Evolutionary conservation across 2,329 filamentous ascomycete genomes (phyloP), one percentile per base, ranked within the genome.

Genomic region (Fusarium floridanum): DNA sequence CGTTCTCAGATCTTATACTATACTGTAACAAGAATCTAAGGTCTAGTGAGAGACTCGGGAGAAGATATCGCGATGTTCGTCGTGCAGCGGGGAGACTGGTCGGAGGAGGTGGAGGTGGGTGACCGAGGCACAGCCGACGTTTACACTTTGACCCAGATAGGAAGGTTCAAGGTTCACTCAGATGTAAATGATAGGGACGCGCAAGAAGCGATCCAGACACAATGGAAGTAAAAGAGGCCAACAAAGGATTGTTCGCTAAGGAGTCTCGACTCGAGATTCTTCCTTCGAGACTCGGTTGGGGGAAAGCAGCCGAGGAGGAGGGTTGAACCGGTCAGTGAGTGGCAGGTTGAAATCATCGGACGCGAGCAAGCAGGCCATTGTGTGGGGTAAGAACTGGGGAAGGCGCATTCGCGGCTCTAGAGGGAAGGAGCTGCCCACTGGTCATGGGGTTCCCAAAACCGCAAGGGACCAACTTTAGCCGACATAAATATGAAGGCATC

Each of bases 361-460:
- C 50, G 59, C 68, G 50, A 48, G 64, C 59, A 72, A 53, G 59
- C 68, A 72, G 48, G 24, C 64, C 71, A 74, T 74, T 68, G 74
- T 76, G 74, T 76, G 74, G 74, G 74, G 74, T 76, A 76, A 71
- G 67, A 76, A 74, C 71, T 68, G 74, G 74, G 72, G 72, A 70
- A 75, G 72, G 59, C 62, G 48, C 62, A 60, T 37, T 61, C 12
- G n/a, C 27, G 56, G 68, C 55, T 64, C 61, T 57, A 29, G 50
- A 34, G 34, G 61, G 50, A 57, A 64, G 61, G 61, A 41, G 61
- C 36, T 57, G 27, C 36, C 32, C 17, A 50, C 24, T 22, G 29
- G 67, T 45, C 71, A 65, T 60, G 56, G 60, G 72, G 71, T 32
- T 61, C 37, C 22, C 32, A 39, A 27, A 59, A 27, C 56, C 22